Evolutionary conservation across 306 rosid species (phyloP), one percentile per base, ranked within the genome.

Genomic region (Cucumis melo): DNA sequence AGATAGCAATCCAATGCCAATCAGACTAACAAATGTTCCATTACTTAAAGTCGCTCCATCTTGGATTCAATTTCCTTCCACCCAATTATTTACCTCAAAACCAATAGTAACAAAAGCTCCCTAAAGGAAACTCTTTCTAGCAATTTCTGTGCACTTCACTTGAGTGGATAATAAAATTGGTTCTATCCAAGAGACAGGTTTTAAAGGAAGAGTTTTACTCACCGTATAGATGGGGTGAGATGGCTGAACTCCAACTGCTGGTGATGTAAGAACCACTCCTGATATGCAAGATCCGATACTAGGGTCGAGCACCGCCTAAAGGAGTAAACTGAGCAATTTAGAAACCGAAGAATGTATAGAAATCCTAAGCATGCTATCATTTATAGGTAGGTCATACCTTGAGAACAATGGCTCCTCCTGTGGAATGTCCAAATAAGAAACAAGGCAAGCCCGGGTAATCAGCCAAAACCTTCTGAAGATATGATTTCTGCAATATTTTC

Each of bases 341-440:
- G 73, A 58, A 55, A 7, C 53, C 36, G 60, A 70, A 20, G 44
- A 17, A 8, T 8, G 10, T 46, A 38, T 5, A 3, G 10, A 2
- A 17, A 11, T 7, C 1, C 5, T 21, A 20, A 44, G 23, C 39
- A 59, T 29, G 12, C 64, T n/a, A 75, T 48, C 63, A 51, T 48
- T n/a, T 32, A 20, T 1, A 20, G 4, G 10, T 9, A 53, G 2
- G 3, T 61, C 41, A 50, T 83, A 94, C 99, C 96, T 94, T 94
- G 1, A 94, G 89, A 63, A 85, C 68, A 73, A 94, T 94, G 67
- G 99, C 96, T 74, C 87, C 97, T 51, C 99, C 97, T 10, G 99
- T 94, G 62, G 99, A 94, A 83, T 94, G 99, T 70, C 91, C 97
- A 80, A 87, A 89, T 82, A 91, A 92, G 80, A 94, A 89, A 79